Evolutionary conservation across 495 filamentous ascomycete species (phyloP).

Genomic region (Penicillium pancosmium): DNA sequence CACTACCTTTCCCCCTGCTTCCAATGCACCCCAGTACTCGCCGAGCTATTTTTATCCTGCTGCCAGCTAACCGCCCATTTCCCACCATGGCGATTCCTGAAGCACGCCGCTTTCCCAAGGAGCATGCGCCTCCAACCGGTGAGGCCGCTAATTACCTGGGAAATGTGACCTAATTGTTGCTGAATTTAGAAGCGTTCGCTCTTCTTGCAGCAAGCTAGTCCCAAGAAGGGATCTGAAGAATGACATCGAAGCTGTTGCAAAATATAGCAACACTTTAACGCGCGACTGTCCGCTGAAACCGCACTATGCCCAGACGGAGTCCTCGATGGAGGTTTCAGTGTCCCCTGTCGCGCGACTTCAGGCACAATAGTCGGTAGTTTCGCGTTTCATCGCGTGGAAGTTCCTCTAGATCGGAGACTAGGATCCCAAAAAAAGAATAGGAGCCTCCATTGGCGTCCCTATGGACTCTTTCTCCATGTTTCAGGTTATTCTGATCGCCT

Average conservation of each 20-base stretch:
- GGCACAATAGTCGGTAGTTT: slow-evolving; percentile 36
- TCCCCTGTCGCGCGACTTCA: slow-evolving; percentile 32
- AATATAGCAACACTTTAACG: slow-evolving; percentile 52
- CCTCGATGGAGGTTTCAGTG: slow-evolving; percentile 24
- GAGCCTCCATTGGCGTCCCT: slow-evolving; percentile 35
- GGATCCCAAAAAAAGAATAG: slow-evolving; percentile 36
- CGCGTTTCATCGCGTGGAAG: slow-evolving; percentile 35
- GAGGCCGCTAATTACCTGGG: slow-evolving; percentile 31
- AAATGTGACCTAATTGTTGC: slow-evolving; percentile 39
- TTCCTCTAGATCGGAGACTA: slow-evolving; percentile 30
- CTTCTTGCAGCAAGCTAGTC: slow-evolving; percentile 31
- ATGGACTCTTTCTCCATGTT: slow-evolving; percentile 48
- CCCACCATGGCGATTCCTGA: slow-evolving; percentile 22
- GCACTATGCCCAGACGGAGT: slow-evolving; percentile 27
- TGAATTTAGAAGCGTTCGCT: slow-evolving; percentile 41
- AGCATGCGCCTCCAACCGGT: slow-evolving; percentile 1
- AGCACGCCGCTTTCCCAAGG: slow-evolving; percentile 19
- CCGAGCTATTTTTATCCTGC: slow-evolving; percentile 30
- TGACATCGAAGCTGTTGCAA: slow-evolving; percentile 34
- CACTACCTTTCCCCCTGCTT: slow-evolving; percentile 5
- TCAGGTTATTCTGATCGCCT: slow-evolving; percentile 41
- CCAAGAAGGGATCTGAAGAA: slow-evolving; percentile 37
- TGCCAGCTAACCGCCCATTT: slow-evolving; percentile 25
- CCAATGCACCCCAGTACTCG: slow-evolving; percentile 17
- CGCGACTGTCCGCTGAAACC: slow-evolving; percentile 48